These are phyloP conservation scores for Carex pumila DNA, from an alignment of 176 grass and related monocot genomes.

Conservation along the genomic window DNA sequence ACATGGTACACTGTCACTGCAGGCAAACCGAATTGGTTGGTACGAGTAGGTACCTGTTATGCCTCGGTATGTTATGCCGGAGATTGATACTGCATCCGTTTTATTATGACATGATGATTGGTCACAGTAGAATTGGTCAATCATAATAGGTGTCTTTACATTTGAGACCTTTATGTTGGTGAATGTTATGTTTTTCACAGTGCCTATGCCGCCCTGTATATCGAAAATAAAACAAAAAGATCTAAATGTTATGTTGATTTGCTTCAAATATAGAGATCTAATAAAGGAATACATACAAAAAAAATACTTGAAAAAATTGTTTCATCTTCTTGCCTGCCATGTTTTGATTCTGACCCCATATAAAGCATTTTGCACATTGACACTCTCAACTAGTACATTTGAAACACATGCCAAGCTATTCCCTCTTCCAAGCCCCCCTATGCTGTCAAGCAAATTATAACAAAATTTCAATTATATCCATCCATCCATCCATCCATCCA, in stretches of 20 bases:
- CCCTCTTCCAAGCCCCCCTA: slow-evolving; percentile 62
- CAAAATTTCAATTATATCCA: not conserved
- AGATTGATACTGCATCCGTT: slow-evolving; percentile 46
- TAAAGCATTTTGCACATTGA: slow-evolving; percentile 52
- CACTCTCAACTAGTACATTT: slow-evolving; percentile 43
- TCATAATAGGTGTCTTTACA: slow-evolving; percentile 52
- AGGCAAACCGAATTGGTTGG: slow-evolving; percentile 53
- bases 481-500: not conserved
- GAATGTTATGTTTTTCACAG: slow-evolving; percentile 67
- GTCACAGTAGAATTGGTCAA: slow-evolving; percentile 88
- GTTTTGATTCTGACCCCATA: slow-evolving; percentile 80
- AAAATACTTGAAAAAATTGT: not conserved
- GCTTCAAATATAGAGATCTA: not conserved
- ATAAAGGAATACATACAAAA: not conserved
- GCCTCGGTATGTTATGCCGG: slow-evolving; percentile 36
- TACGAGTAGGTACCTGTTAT: slow-evolving; percentile 52
- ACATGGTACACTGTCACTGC: slow-evolving; percentile 60
- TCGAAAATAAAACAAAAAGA: not conserved
- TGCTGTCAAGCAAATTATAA: slow-evolving; percentile 21
- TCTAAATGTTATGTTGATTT: not conserved
- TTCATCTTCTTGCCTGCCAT: slow-evolving; percentile 47
- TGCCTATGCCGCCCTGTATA: slow-evolving; percentile 54
- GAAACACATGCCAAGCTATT: slow-evolving; percentile 64
- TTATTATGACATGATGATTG: slow-evolving; percentile 41
- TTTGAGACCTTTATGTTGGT: slow-evolving; percentile 48